phyloP scores from a whole-genome alignment of 805 yeast species.

The Pichia cephalocereana region DNA sequence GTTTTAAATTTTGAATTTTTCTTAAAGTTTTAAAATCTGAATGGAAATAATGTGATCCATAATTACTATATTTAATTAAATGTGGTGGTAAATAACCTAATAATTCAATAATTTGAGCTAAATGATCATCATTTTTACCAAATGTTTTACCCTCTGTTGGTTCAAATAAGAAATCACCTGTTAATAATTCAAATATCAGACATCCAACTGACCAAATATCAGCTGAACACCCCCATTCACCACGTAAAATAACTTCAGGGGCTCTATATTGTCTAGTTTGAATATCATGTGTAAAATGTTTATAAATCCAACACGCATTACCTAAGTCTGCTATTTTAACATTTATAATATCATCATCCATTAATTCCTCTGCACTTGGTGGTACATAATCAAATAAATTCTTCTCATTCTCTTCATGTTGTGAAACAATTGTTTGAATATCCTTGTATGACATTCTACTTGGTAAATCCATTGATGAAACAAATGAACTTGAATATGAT shows the following conservation, averaged over 20 bases:
- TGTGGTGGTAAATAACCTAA: slow-evolving; percentile 38
- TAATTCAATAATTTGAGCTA: slow-evolving; percentile 84
- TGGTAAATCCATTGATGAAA: slow-evolving; percentile 6
- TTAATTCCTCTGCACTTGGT: slow-evolving; percentile 28
- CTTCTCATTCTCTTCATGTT: slow-evolving; percentile 27
- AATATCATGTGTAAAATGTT: slow-evolving; percentile 80
- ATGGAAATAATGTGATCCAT: slow-evolving; percentile 33
- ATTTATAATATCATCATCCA: slow-evolving; percentile 46
- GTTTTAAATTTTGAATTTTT: slow-evolving; percentile 72
- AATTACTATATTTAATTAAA: slow-evolving; percentile 54
- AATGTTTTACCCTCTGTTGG: slow-evolving; percentile 74
- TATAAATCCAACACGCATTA: slow-evolving; percentile 75
- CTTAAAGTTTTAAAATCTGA: slow-evolving; percentile 40
- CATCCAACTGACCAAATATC: slow-evolving; percentile 98
- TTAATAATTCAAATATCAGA: slow-evolving; percentile 76
- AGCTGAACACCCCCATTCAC: slow-evolving; percentile 89
- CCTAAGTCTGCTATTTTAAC: slow-evolving; percentile 93
- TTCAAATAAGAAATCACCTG: slow-evolving; percentile 92
- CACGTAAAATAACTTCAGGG: slow-evolving; percentile 77
- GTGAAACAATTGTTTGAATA: slow-evolving; percentile 31
- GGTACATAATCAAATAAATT: slow-evolving; percentile 23
- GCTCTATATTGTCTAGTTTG: slow-evolving; percentile 91
- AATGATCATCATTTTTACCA: slow-evolving; percentile 88
- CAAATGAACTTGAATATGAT: slow-evolving; percentile 1
- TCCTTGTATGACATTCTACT: slow-evolving; percentile 20